Conservation (phyloP, 2,329 filamentous ascomycete species). For the Gaeumannomyces sp. region DNA sequence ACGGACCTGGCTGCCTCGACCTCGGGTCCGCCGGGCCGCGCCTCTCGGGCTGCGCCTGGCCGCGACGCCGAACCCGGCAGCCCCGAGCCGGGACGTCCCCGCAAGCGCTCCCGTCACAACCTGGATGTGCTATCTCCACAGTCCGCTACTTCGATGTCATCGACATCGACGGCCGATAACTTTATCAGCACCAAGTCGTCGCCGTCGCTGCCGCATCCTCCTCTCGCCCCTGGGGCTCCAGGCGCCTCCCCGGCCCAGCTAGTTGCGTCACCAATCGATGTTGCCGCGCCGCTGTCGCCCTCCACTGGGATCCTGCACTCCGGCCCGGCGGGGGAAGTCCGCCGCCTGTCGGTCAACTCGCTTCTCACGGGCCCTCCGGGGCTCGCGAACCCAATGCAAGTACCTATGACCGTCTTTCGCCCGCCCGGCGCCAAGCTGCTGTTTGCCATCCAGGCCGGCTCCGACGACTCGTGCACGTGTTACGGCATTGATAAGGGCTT, state of each 20-base stretch:
- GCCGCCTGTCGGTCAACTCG: conserved; percentile 58
- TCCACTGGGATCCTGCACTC: not conserved
- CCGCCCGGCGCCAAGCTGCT: conserved; percentile 2
- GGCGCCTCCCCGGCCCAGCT: not conserved
- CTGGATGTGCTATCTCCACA: not conserved
- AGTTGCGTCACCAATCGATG: not conserved
- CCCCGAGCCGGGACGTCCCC: no score
- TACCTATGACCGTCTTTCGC: conserved; percentile 13
- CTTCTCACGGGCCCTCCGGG: conserved; percentile 49
- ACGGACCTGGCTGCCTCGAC: not conserved
- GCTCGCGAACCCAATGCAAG: not conserved
- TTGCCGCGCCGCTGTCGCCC: not conserved
- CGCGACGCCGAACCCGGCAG: not conserved
- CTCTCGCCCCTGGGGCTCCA: not conserved
- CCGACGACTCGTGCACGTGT: conserved; percentile 4
- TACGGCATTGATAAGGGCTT: conserved; percentile 69
- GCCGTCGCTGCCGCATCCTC: not conserved
- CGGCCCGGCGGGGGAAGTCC: conserved; percentile 12
- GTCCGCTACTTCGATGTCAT: not conserved
- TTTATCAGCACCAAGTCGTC: not conserved
- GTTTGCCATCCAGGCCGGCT: conserved; percentile 4
- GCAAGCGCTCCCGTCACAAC: not conserved
- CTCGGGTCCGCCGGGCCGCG: not conserved
- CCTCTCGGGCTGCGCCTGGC: not conserved
- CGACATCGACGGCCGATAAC: not conserved